Evolutionary conservation across 2,329 filamentous ascomycete species (phyloP), one percentile per base, ranked within the genome.

Genomic region (Fusarium buxicola): DNA sequence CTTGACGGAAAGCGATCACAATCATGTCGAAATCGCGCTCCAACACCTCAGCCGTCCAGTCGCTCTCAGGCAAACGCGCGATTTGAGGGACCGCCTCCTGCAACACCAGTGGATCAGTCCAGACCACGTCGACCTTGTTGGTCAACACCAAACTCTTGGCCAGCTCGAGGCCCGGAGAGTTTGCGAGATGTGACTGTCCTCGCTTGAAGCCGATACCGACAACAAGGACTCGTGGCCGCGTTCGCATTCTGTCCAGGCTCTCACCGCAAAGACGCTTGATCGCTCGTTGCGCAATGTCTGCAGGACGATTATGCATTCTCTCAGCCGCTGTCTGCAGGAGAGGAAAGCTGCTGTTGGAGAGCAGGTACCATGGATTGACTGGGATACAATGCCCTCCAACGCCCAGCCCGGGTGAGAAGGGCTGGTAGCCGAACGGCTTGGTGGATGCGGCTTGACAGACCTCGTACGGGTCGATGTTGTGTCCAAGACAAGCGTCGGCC

Each of bases 331-430:
- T 69, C 40, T 77, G 66, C 4, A 85, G 73, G 0, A 85, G 69
- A 4, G 83, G 83, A 41, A 84, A 78, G 5, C 73, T 67, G 61
- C 74, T 79, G 64, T 80, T 83, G 18, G 78, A 77, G 9, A 85
- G 72, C 15, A 86, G 73, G 61, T 85, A 85, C 72, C 79, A 79
- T 1, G 83, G 83, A 55, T 86, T 86, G 58, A 85, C 77, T 0
- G 83, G 83, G 55, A 86, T 85, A 60, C 83, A 86, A 68, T 85
- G 83, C 0, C 84, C 83, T 2, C 83, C 83, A 6, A 86, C 83
- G 9, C 83, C 83, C 1, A 82, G 70, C 1, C 79, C 76, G 0
- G 83, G 82, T 1, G 70, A 70, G 67, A 80, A 81, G 0, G 83
- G 77, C 58, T 80, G 76, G 61, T 82, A 85, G 24, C 83, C 83